A percentile compares a stretch with the other conserved stretches of the same genome.
phyloP scores from a whole-genome alignment of 1,284 basidiomycete species.

The Ustilago sp. region DNA sequence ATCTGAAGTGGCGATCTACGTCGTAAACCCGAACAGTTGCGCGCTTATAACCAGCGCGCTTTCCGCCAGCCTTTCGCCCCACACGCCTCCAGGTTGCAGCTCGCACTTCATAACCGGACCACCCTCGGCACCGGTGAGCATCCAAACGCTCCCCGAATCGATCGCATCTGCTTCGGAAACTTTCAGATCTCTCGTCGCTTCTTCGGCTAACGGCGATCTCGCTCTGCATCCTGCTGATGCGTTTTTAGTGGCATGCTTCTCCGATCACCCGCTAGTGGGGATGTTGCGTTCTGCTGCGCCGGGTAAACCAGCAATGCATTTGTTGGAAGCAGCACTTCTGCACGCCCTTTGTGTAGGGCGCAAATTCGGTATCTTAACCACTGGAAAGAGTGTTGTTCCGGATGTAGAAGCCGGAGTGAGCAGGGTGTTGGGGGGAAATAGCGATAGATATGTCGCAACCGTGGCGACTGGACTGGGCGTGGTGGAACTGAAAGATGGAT shows the following conservation, averaged over 20 bases:
- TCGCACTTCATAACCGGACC: too few relatives aligned
- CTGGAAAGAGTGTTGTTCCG: constrained; percentile 39
- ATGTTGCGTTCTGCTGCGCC: constrained; percentile 38
- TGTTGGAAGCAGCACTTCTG: constrained; percentile 52
- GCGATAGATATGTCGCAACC: constrained; percentile 48
- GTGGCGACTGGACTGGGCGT: constrained; percentile 54
- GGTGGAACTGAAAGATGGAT: constrained; percentile 42
- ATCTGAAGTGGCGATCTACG: constrained; percentile 15
- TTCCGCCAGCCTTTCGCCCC: too few relatives aligned
- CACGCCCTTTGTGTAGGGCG: constrained; percentile 23
- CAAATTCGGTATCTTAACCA: constrained; percentile 57
- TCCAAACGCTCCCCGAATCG: constrained; percentile 12
- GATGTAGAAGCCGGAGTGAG: constrained; percentile 55
- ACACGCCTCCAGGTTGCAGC: too few relatives aligned
- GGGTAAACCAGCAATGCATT: constrained; percentile 35
- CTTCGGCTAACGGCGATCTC: not conserved
- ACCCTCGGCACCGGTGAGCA: constrained; percentile 9
- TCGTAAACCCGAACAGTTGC: constrained; percentile 45
- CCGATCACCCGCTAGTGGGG: constrained; percentile 52
- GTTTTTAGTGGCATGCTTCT: constrained; percentile 57
- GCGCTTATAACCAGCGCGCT: too few relatives aligned
- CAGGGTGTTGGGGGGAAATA: constrained; percentile 42
- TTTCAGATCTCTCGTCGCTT: constrained; percentile 3
- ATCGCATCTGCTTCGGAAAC: constrained; percentile 44
- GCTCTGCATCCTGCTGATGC: constrained; percentile 20